Conservation (phyloP, 2,329 filamentous ascomycete species). For the Nigrospora oryzae region DNA sequence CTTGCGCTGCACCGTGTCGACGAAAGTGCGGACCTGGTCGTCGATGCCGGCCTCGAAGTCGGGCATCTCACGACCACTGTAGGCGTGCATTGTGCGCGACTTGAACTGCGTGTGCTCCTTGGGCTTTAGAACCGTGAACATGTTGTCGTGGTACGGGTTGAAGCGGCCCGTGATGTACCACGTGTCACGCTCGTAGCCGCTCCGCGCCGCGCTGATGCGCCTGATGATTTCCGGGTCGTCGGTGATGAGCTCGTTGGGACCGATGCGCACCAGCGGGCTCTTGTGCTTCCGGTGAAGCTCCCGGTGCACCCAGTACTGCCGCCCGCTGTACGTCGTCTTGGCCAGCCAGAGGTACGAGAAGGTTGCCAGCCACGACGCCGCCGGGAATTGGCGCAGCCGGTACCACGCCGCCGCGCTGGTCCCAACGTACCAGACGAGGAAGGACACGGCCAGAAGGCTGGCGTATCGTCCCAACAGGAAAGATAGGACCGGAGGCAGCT, state of each 20-base stretch:
- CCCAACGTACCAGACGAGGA: neutral
- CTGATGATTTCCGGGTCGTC: slow-evolving; percentile 29
- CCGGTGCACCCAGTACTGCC: slow-evolving; percentile 1
- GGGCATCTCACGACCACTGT: slow-evolving; percentile 13
- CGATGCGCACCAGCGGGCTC: slow-evolving; percentile 27
- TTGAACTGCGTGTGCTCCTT: slow-evolving; percentile 29
- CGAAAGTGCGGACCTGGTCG: slow-evolving; percentile 28
- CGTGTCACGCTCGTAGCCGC: slow-evolving; percentile 23
- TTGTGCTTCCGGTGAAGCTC: neutral
- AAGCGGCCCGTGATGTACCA: slow-evolving; percentile 43
- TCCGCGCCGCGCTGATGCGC: slow-evolving; percentile 26
- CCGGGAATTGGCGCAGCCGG: neutral
- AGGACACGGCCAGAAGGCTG: too few species aligned
- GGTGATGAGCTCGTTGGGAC: slow-evolving; percentile 31
- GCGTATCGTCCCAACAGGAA: too few species aligned
- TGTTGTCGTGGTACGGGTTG: slow-evolving; percentile 43
- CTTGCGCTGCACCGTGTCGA: slow-evolving; percentile 31
- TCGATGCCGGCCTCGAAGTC: slow-evolving; percentile 30
- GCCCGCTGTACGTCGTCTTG: neutral
- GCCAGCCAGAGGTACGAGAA: neutral
- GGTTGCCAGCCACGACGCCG: neutral
- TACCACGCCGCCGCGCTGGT: neutral
- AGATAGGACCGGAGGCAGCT: too few species aligned
- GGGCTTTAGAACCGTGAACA: slow-evolving; percentile 38
- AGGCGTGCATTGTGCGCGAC: slow-evolving; percentile 26